phyloP scores from a whole-genome alignment of 192 early-diverging fungal genomes.

The Coemansia sp. region DNA sequence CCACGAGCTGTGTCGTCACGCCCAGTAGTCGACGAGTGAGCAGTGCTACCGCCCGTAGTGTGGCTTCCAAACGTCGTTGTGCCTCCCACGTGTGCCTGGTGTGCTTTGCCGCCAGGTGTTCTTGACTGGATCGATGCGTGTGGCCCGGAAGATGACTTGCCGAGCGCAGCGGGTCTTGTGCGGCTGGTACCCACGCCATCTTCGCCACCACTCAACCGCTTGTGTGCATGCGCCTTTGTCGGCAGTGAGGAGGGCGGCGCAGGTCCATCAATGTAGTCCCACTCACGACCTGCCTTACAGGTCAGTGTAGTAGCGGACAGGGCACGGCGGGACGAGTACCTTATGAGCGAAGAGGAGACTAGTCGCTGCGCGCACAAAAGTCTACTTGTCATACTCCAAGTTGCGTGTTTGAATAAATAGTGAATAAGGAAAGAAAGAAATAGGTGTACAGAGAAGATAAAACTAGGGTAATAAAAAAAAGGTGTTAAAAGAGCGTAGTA shows the following conservation, averaged over 20 bases:
- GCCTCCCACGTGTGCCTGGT: background rate
- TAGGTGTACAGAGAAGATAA: background rate
- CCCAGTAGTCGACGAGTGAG: slow-evolving; percentile 12
- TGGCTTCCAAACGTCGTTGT: slow-evolving; percentile 8
- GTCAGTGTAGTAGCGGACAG: slow-evolving; percentile 11
- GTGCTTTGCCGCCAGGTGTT: slow-evolving; percentile 5
- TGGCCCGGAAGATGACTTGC: background rate
- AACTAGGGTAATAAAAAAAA: background rate
- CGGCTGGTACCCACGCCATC: background rate
- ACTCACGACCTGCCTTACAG: slow-evolving; percentile 47
- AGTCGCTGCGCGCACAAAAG: slow-evolving; percentile 25
- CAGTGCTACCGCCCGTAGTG: slow-evolving; percentile 14
- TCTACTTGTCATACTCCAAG: slow-evolving; percentile 29
- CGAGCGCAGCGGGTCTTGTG: background rate
- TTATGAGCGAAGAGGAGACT: slow-evolving; percentile 4
- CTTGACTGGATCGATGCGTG: slow-evolving; percentile 11
- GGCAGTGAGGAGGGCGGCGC: background rate
- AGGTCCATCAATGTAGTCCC: slow-evolving; percentile 53
- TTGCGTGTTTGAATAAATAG: no score
- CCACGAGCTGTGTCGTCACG: slow-evolving; percentile 19
- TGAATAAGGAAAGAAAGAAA: background rate
- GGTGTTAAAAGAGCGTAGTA: no score
- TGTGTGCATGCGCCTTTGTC: background rate
- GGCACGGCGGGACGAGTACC: slow-evolving; percentile 15
- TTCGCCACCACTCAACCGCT: background rate